These are phyloP conservation scores for Chrysoporthe cubensis DNA, from an alignment of 2,329 filamentous ascomycete genomes.

Conservation along the genomic window DNA sequence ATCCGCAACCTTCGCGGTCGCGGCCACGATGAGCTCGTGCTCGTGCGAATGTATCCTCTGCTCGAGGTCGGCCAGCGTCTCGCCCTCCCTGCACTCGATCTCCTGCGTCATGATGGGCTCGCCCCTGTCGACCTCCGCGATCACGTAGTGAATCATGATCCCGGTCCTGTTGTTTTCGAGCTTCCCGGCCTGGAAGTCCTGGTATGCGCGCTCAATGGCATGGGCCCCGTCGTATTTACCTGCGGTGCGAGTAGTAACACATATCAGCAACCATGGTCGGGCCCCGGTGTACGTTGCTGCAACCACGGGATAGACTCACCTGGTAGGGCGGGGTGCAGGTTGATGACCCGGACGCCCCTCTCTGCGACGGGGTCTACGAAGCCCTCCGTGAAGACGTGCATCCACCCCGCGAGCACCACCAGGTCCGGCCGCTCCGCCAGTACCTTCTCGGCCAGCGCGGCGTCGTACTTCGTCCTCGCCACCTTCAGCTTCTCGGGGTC, in stretches of 20 bases:
- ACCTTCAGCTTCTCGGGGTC: slow-evolving; percentile 57
- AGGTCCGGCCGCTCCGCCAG: slow-evolving; percentile 69
- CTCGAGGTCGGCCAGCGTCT: slow-evolving; percentile 68
- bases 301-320: slow-evolving; percentile 44
- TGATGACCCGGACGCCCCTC: slow-evolving; percentile 72
- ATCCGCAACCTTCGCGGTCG: slow-evolving; percentile 56
- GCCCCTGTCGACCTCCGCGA: slow-evolving; percentile 79
- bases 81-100: slow-evolving; percentile 67
- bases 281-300: neutral
- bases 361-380: slow-evolving; percentile 72
- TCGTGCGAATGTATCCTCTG: slow-evolving; percentile 76
- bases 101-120: slow-evolving; percentile 72
- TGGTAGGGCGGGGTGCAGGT: slow-evolving; percentile 77
- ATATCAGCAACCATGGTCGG: neutral
- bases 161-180: slow-evolving; percentile 74
- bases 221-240: slow-evolving; percentile 76
- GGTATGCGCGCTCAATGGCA: slow-evolving; percentile 79
- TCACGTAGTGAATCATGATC: slow-evolving; percentile 89
- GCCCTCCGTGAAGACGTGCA: slow-evolving; percentile 75
- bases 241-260: slow-evolving; percentile 33
- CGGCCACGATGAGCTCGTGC: slow-evolving; percentile 79
- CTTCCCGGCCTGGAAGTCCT: slow-evolving; percentile 67
- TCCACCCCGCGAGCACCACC: slow-evolving; percentile 83
- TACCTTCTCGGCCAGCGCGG: slow-evolving; percentile 71
- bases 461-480: slow-evolving; percentile 73